phyloP scores from a whole-genome alignment of 768 basidiomycete species.

The Jaapia argillacea region DNA sequence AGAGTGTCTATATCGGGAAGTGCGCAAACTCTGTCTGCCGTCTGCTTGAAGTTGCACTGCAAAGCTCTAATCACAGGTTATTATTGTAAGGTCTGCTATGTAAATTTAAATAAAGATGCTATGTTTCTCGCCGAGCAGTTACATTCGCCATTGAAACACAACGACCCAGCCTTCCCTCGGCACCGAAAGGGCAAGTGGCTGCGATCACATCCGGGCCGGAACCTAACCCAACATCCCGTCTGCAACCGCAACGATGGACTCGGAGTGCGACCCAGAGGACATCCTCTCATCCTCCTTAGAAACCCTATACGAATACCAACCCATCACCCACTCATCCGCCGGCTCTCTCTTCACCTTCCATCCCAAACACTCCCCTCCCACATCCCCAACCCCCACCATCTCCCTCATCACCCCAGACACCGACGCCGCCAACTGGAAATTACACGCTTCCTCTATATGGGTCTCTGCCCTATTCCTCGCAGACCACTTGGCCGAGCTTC shows the following conservation, averaged over 20 bases:
- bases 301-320: conserved; percentile 49
- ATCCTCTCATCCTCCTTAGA: conserved; percentile 57
- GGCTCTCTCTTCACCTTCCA: conserved; percentile 42
- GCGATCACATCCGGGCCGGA: too few relatives aligned
- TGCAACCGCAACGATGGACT: too few relatives aligned
- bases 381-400: conserved; percentile 18
- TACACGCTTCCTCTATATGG: conserved; percentile 78
- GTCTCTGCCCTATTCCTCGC: conserved; percentile 55
- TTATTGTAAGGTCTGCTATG: too few relatives aligned
- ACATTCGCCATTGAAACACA: too few relatives aligned
- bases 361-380: conserved; percentile 3
- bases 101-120: too few relatives aligned
- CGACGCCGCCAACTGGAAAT: conserved; percentile 55
- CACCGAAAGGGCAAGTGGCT: too few relatives aligned
- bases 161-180: too few relatives aligned
- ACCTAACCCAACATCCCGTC: too few relatives aligned
- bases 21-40: too few relatives aligned
- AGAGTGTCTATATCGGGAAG: too few relatives aligned
- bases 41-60: neutral
- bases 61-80: conserved; percentile 52
- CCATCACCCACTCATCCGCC: conserved; percentile 48
- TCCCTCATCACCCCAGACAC: conserved; percentile 55
- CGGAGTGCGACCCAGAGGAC: conserved; percentile 31
- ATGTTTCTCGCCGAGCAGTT: too few relatives aligned
- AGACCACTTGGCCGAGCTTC: conserved; percentile 45